A percentile compares a stretch with the other conserved stretches of the same genome.
Evolutionary conservation across 139 green algal species (phyloP).

Genomic region (Microglena sp.): DNA sequence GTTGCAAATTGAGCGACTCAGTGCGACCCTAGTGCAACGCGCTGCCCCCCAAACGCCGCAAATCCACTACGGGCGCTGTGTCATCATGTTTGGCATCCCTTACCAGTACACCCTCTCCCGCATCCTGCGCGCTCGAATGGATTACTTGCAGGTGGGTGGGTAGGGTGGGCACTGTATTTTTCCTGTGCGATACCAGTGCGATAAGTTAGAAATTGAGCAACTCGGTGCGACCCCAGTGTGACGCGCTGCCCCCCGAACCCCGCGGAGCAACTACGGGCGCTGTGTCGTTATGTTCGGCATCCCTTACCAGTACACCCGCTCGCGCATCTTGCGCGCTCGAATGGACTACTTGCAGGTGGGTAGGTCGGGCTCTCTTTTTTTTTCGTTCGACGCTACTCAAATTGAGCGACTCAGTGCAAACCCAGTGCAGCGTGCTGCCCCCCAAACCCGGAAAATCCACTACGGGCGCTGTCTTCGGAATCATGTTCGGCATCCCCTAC

Average conservation of each 20-base stretch:
- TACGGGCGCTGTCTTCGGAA: constrained; percentile 68
- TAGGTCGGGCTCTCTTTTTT: too few species aligned
- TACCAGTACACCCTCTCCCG: constrained; percentile 83
- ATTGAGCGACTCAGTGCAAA: too few species aligned
- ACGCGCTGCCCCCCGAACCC: too few species aligned
- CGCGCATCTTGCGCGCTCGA: constrained; percentile 71
- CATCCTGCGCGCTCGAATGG: constrained; percentile 79
- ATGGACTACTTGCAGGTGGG: constrained; percentile 92
- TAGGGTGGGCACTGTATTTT: constrained; percentile 26
- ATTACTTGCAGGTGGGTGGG: constrained; percentile 93
- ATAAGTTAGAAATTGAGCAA: too few species aligned
- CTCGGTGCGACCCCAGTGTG: too few species aligned
- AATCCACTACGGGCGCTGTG: constrained; percentile 54
- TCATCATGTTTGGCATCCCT: constrained; percentile 97
- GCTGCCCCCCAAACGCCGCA: too few species aligned
- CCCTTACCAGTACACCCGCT: constrained; percentile 90
- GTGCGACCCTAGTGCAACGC: too few species aligned
- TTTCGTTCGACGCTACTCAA: too few species aligned
- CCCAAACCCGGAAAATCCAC: too few species aligned
- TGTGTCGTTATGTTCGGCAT: constrained; percentile 97
- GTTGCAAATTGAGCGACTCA: too few species aligned
- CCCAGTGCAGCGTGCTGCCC: too few species aligned
- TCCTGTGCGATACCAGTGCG: not conserved
- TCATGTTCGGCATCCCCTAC: constrained; percentile 98
- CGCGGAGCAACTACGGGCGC: constrained; percentile 46